Evolutionary conservation across 2,329 filamentous ascomycete genomes (phyloP), one percentile per base, ranked within the genome.

Genomic region (Aspergillus ochraceus): DNA sequence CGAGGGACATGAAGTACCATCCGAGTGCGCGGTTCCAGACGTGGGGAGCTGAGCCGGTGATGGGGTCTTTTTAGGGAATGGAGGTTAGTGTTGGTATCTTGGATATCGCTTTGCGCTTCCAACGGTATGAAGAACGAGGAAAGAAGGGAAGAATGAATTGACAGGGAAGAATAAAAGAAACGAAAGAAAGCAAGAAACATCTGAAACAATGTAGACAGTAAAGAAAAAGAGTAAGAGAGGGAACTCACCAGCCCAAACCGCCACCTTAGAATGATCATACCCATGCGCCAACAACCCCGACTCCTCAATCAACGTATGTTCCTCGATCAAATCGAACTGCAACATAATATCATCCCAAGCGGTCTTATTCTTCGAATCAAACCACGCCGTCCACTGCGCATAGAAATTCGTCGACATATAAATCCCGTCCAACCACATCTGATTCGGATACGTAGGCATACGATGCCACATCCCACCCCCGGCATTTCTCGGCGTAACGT

Each of bases 361-460:
- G 8, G 60, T 63, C 12, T 24, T 19, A 14, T 64, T 64, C 8
- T 54, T 17, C 6, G 57, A 45, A 54, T 64, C 55, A 30, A 64
- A 62, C 62, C 62, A 64, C 22, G 30, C 51, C 4, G 62, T 64
- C 17, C 58, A 64, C 22, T 60, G 55, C 11, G 62, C 60, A 14
- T 63, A 64, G 29, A 60, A 63, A 36, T 61, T 64, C 11, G 49
- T 51, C 22, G 58, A 53, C 62, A 64, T 64, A 20, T 64, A 63
- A n/a, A 64, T 62, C 1, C 62, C 62, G 54, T 64, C 62, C 54
- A 64, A 51, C 62, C 62, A 64, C 62, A 64, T 64, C 29, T 64
- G 62, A 22, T 64, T 55, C 6, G 62, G 62, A 46, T 64, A 64
- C 0, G 62, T 64, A 0, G 60, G 60, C n/a, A 52, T 49, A 8